Evolutionary conservation across 352 stramenopile genomes (phyloP), one percentile per base, ranked within the genome.

Genomic region (Proteromonas lacertae): DNA sequence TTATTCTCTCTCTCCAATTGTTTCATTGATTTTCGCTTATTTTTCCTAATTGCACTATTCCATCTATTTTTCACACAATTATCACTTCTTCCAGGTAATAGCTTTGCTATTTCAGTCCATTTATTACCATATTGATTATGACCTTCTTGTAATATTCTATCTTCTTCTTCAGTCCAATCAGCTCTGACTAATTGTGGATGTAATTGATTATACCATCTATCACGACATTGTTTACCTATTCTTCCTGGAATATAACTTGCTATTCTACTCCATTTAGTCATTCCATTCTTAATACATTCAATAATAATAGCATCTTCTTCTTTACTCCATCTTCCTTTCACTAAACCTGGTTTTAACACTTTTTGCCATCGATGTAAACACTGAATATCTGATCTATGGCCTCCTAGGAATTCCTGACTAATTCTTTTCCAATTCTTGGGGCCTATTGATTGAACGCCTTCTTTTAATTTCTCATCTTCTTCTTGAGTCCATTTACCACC

Each of bases 401-500:
- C n/a, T 4, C 31, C 31, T 18, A 19, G 17, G n/a, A 36, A 36
- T 16, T 36, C 14, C 4, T 36, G 14, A 16, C 18, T 5, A 16
- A 36, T 12, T 7, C 16, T 12, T 17, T 36, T 36, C 31, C 31
- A 36, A 12, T 36, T 36, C 13, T 36, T 36, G 8, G 5, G 5
- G 16, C 25, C 19, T 5, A 18, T 2, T 9, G 2, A 1, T 17
- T 8, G 1, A 9, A 36, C 31, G 4, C 18, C 31, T 18, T 14
- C 19, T 2, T 19, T 9, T 18, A 36, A 17, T 5, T 18, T 26
- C 4, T 36, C 9, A 26, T 36, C 31, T 19, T 36, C 73, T 17
- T 84, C 67, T n/a, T 62, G 57, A 7, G 67, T 56, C 73, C 73
- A 89, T 34, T 51, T 57, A 13, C 45, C 45, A 19, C 45, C 45